These are phyloP conservation scores for Alternaria atra DNA, from an alignment of 2,329 filamentous ascomycete species.

Conservation along the genomic window DNA sequence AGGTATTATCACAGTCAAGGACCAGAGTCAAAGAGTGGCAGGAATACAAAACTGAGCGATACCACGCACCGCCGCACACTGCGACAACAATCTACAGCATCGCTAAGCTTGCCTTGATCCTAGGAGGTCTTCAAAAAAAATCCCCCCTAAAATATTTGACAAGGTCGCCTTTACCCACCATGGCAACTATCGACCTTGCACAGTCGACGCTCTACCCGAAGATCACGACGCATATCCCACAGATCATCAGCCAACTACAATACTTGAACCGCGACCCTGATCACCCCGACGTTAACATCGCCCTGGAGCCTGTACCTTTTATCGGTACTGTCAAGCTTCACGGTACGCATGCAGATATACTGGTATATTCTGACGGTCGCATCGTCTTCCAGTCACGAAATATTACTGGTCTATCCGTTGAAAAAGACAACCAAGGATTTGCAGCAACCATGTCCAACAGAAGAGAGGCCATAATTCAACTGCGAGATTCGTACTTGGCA, in stretches of 20 bases:
- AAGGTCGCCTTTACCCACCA: constrained; percentile 5
- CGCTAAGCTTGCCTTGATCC: neutral
- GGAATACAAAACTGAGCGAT: no score
- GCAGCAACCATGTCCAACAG: constrained; percentile 32
- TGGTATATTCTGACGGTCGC: constrained; percentile 29
- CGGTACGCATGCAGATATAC: constrained; percentile 46
- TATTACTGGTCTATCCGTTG: constrained; percentile 21
- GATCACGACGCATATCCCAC: constrained; percentile 38
- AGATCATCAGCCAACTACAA: constrained; percentile 26
- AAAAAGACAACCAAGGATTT: constrained; percentile 39
- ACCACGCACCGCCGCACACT: neutral
- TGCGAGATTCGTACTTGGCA: constrained; percentile 29
- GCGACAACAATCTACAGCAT: neutral
- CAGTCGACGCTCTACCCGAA: constrained; percentile 41
- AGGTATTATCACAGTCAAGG: no score
- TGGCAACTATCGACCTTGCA: constrained; percentile 18
- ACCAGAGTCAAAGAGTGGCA: no score
- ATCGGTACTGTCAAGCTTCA: constrained; percentile 46
- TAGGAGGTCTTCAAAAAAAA: neutral
- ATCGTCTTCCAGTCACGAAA: constrained; percentile 41
- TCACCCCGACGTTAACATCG: constrained; percentile 5
- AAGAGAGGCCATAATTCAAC: constrained; percentile 16
- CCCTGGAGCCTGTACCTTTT: constrained; percentile 28
- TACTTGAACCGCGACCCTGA: constrained; percentile 16
- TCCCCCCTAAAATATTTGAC: neutral